These are phyloP conservation scores for Dendrobium nobile DNA, from an alignment of 106 monocot species.

Conservation along the genomic window DNA sequence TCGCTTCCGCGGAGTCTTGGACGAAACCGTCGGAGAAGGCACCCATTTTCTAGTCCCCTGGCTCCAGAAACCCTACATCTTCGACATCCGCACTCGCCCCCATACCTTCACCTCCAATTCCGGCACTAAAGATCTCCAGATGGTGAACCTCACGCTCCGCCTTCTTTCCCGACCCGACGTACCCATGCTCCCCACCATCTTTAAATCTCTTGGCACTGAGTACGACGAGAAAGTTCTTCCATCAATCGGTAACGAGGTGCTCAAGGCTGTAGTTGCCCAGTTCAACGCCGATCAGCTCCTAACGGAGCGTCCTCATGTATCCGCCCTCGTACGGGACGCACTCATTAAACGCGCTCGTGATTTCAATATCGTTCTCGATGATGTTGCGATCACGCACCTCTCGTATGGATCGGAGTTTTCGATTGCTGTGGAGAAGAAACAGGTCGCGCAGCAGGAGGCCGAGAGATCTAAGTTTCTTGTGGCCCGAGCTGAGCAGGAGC, in stretches of 20 bases:
- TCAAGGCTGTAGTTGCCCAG: constrained; percentile 66
- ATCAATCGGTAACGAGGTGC: constrained; percentile 79
- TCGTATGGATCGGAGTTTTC: constrained; percentile 63
- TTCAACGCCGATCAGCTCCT: constrained; percentile 81
- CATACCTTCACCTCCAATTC: constrained; percentile 90
- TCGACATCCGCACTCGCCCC: constrained; percentile 93
- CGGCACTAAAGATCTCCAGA: constrained; percentile 96
- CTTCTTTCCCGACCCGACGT: constrained; percentile 73
- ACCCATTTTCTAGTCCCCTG: constrained; percentile 83
- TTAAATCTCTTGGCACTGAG: constrained; percentile 78
- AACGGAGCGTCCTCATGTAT: constrained; percentile 60
- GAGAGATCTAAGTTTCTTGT: constrained; percentile 69
- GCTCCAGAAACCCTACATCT: constrained; percentile 91
- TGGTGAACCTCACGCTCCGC: constrained; percentile 92
- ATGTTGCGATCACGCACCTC: constrained; percentile 66
- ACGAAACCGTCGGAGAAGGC: constrained; percentile 73
- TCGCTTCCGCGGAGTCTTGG: constrained; percentile 84
- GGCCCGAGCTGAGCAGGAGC: constrained; percentile 57
- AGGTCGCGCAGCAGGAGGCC: constrained; percentile 89
- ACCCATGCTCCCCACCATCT: constrained; percentile 55
- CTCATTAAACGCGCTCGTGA: constrained; percentile 41
- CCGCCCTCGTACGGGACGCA: constrained; percentile 45
- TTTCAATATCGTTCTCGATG: constrained; percentile 63
- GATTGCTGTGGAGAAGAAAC: constrained; percentile 68
- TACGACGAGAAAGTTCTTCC: constrained; percentile 94